Conservation (phyloP, 805 yeast genomes). For the Candida sithepensis region DNA sequence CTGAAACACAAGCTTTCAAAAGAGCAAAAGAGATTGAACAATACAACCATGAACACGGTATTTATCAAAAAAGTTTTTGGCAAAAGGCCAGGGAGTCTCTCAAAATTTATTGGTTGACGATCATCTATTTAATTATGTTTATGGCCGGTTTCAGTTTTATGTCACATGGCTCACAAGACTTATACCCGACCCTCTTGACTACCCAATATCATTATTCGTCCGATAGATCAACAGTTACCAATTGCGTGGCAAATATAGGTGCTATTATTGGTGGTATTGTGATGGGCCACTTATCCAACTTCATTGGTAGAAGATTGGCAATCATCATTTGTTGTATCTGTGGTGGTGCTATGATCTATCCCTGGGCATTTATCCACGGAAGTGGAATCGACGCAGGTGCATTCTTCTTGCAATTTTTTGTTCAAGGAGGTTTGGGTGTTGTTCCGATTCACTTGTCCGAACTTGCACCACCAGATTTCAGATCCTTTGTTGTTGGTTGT, state of each 20-base stretch:
- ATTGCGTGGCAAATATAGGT: constrained; percentile 55
- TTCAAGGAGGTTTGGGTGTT: constrained; percentile 71
- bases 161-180: constrained; percentile 63
- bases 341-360: constrained; percentile 62
- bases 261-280: constrained; percentile 54
- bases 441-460: constrained; percentile 60
- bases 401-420: constrained; percentile 58
- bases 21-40: constrained; percentile 36
- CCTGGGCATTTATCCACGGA: constrained; percentile 51
- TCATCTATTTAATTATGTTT: constrained; percentile 51
- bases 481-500: constrained; percentile 60
- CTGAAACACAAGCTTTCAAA: constrained; percentile 53
- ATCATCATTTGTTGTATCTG: constrained; percentile 48
- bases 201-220: constrained; percentile 40
- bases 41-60: constrained; percentile 29
- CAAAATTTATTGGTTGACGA: constrained; percentile 53
- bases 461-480: constrained; percentile 58
- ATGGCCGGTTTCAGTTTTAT: constrained; percentile 64
- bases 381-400: constrained; percentile 55
- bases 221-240: constrained; percentile 50
- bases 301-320: constrained; percentile 52
- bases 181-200: constrained; percentile 52
- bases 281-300: constrained; percentile 53
- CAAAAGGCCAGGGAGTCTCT: constrained; percentile 34
- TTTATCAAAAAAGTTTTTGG: constrained; percentile 31